phyloP scores from a whole-genome alignment of 805 yeast genomes.

The Wickerhamomyces alni region DNA sequence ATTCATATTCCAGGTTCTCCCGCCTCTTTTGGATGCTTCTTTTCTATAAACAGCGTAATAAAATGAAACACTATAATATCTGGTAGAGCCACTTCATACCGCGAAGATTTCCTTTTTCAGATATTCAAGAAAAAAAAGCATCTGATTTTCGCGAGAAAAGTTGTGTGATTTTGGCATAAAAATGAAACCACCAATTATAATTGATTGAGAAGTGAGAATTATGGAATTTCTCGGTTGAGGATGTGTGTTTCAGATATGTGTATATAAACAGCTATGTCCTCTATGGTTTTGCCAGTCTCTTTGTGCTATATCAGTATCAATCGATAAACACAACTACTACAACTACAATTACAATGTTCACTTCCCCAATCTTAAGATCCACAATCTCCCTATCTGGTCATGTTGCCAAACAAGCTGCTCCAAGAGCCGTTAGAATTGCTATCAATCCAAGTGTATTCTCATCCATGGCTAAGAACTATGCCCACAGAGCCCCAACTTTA shows the following conservation, averaged over 20 bases:
- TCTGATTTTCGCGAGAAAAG: background rate
- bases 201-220: too few species aligned
- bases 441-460: slow-evolving; percentile 12
- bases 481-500: slow-evolving; percentile 15
- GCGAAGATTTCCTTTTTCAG: background rate
- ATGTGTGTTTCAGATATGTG: too few species aligned
- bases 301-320: background rate
- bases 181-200: too few species aligned
- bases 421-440: slow-evolving; percentile 15
- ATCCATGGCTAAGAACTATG: slow-evolving; percentile 9
- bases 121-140: background rate
- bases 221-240: too few species aligned
- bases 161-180: background rate
- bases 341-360: background rate
- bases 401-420: slow-evolving; percentile 15
- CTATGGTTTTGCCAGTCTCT: background rate
- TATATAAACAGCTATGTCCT: background rate
- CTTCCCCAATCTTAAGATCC: slow-evolving; percentile 7
- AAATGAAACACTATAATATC: too few species aligned
- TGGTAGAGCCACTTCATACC: background rate
- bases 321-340: background rate
- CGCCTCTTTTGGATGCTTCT: too few species aligned
- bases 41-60: too few species aligned
- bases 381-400: slow-evolving; percentile 18
- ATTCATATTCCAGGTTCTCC: too few species aligned